phyloP scores from a whole-genome alignment of 2,329 filamentous ascomycete species.

The Metarhizium sp. region DNA sequence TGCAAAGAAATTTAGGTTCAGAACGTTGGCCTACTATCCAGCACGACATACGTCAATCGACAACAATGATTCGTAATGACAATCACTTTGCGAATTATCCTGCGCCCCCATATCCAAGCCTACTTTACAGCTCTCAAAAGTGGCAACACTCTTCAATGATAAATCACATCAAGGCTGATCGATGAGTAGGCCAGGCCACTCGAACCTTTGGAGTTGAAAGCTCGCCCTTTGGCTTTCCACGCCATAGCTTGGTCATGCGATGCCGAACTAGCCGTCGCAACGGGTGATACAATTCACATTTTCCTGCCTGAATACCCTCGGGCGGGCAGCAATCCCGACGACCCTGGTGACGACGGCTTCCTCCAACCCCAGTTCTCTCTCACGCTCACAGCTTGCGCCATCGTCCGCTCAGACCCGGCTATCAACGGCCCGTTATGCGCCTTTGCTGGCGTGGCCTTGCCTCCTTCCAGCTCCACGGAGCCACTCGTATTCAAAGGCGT shows the following conservation, averaged over 20 bases:
- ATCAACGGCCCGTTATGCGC: conserved; percentile 37
- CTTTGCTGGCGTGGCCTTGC: conserved; percentile 25
- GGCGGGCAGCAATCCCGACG: conserved; percentile 12
- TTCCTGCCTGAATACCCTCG: conserved; percentile 37
- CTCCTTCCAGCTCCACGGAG: conserved; percentile 13
- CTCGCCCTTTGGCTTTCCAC: conserved; percentile 33
- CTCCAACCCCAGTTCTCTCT: conserved; percentile 24
- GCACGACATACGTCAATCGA: no score
- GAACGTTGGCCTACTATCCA: no score
- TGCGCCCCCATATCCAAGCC: no score
- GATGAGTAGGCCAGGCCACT: conserved; percentile 33
- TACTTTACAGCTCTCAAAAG: no score
- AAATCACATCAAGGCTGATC: conserved; percentile 1
- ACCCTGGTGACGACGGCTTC: conserved; percentile 18
- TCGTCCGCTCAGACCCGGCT: conserved; percentile 29
- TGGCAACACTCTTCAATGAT: neutral
- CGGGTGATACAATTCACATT: conserved; percentile 45
- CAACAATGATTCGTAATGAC: no score
- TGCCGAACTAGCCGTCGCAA: conserved; percentile 45
- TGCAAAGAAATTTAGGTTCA: neutral
- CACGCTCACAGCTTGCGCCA: conserved; percentile 21
- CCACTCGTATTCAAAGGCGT: conserved; percentile 30
- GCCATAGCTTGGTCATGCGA: conserved; percentile 45
- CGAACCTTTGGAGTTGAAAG: conserved; percentile 32
- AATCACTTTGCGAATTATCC: no score